A percentile compares a stretch with the other conserved stretches of the same genome.
These are phyloP conservation scores for Botrytis paeoniae DNA, from an alignment of 2,329 filamentous ascomycete genomes.

Conservation along the genomic window DNA sequence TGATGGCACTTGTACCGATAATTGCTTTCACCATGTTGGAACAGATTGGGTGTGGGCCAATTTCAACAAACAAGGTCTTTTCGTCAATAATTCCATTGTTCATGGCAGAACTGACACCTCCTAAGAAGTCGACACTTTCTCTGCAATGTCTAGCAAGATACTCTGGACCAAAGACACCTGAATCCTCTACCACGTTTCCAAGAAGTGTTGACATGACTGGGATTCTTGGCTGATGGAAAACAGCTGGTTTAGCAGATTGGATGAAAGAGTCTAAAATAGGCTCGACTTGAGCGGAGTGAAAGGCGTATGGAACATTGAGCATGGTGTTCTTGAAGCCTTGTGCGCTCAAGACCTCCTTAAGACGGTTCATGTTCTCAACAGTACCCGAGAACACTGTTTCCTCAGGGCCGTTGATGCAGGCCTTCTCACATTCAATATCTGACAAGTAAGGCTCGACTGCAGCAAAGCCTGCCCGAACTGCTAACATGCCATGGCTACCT, in stretches of 20 bases:
- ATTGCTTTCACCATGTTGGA: slow-evolving; percentile 58
- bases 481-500: slow-evolving; percentile 65
- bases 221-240: slow-evolving; percentile 54
- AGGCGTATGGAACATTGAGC: slow-evolving; percentile 62
- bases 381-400: slow-evolving; percentile 68
- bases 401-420: slow-evolving; percentile 72
- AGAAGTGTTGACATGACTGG: slow-evolving; percentile 66
- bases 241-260: slow-evolving; percentile 48
- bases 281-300: slow-evolving; percentile 63
- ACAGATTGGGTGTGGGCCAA: slow-evolving; percentile 69
- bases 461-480: slow-evolving; percentile 43
- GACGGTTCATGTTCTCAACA: slow-evolving; percentile 51
- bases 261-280: slow-evolving; percentile 59
- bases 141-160: slow-evolving; percentile 67
- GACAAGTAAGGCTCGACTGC: slow-evolving; percentile 19
- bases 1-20: slow-evolving; percentile 48
- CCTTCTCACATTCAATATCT: slow-evolving; percentile 39
- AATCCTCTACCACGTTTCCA: slow-evolving; percentile 56
- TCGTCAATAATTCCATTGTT: slow-evolving; percentile 49
- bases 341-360: slow-evolving; percentile 47
- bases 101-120: slow-evolving; percentile 49
- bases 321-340: slow-evolving; percentile 57
- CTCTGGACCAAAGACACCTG: slow-evolving; percentile 53
- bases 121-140: slow-evolving; percentile 66
- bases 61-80: slow-evolving; percentile 65